Evolutionary conservation across 257 asterid species (phyloP).

Genomic region (Ilex asprella): DNA sequence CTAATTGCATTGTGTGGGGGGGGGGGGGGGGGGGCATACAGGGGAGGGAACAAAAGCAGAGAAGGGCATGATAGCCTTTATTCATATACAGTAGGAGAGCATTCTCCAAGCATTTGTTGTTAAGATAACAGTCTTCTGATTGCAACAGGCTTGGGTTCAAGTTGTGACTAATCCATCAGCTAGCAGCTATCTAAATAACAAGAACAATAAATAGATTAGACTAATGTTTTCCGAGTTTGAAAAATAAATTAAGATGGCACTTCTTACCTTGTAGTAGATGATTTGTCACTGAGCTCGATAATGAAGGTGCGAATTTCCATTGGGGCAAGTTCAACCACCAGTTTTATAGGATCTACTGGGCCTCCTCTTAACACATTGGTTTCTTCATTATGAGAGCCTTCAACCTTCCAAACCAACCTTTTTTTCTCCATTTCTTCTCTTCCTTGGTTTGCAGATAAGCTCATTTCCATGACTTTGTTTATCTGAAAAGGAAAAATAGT

Average conservation of each 20-base stretch:
- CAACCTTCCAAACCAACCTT: conserved; percentile 61
- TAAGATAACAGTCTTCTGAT: not conserved
- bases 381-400: conserved; percentile 24
- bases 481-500: conserved; percentile 31
- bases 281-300: conserved; percentile 32
- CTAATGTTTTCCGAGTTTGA: too few relatives aligned
- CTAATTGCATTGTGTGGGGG: too few relatives aligned
- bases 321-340: conserved; percentile 68
- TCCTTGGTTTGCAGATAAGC: conserved; percentile 73
- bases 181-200: not conserved
- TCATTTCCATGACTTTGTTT: conserved; percentile 41
- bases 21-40: too few relatives aligned
- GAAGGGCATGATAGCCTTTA: too few relatives aligned
- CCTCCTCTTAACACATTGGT: conserved; percentile 37
- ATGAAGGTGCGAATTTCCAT: conserved; percentile 87
- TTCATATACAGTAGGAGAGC: too few relatives aligned
- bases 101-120: too few relatives aligned
- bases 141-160: not conserved
- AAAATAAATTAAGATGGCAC: too few relatives aligned
- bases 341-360: conserved; percentile 52
- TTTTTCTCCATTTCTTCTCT: conserved; percentile 72
- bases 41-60: too few relatives aligned
- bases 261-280: conserved; percentile 8
- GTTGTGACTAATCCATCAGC: not conserved
- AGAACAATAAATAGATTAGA: too few relatives aligned